Conservation (phyloP, 139 green algal genomes). For the Volvox reticuliferus region DNA sequence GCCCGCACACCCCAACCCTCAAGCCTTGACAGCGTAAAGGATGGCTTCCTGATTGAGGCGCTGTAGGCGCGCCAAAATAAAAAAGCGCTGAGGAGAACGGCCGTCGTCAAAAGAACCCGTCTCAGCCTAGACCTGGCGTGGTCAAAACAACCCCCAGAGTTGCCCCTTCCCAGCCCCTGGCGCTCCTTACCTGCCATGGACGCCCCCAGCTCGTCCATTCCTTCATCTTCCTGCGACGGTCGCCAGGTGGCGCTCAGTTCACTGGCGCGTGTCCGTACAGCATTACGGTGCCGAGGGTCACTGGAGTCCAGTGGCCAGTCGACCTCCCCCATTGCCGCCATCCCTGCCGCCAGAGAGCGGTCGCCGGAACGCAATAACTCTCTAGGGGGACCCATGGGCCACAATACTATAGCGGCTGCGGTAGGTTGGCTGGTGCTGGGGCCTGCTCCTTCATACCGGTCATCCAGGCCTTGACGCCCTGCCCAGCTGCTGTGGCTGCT, state of each 20-base stretch:
- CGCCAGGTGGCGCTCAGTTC: not conserved
- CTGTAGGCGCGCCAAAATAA: too few species aligned
- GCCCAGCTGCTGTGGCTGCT: constrained; percentile 1
- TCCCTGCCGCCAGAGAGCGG: not conserved
- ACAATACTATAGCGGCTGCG: not conserved
- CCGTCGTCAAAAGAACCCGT: too few species aligned
- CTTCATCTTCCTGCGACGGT: not conserved
- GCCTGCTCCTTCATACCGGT: not conserved
- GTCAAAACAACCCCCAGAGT: too few species aligned
- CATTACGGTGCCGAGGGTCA: not conserved
- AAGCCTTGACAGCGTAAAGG: too few species aligned
- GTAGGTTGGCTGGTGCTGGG: not conserved
- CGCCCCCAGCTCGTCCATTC: not conserved
- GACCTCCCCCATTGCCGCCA: not conserved
- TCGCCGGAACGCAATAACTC: not conserved
- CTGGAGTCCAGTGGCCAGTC: not conserved
- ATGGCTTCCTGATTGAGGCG: too few species aligned
- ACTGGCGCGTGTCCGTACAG: not conserved
- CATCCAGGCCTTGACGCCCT: not conserved
- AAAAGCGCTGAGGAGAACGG: too few species aligned
- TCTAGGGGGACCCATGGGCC: not conserved
- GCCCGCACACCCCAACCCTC: too few species aligned
- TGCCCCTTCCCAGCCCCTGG: too few species aligned
- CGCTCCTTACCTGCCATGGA: not conserved
- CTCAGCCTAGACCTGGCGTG: too few species aligned